Evolutionary conservation across 1,284 basidiomycete genomes (phyloP).

Genomic region (Ceratobasidium sp.): DNA sequence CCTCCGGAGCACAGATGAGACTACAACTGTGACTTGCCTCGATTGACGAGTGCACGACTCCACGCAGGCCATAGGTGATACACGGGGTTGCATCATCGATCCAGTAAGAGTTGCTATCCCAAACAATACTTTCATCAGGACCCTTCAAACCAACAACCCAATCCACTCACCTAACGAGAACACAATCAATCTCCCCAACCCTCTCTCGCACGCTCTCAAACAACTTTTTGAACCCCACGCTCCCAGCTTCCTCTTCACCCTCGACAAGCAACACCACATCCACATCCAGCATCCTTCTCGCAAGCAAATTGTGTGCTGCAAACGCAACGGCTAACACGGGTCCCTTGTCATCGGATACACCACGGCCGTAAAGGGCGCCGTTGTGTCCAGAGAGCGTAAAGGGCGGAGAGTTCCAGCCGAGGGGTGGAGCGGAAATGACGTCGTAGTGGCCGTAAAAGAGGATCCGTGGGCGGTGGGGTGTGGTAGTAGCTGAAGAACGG

Average conservation of each 20-base stretch:
- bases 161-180: constrained; percentile 74
- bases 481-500: constrained; percentile 44
- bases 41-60: constrained; percentile 87
- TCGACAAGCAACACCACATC: constrained; percentile 94
- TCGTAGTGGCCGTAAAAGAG: constrained; percentile 97
- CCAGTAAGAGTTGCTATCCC: constrained; percentile 91
- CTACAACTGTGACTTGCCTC: too few species aligned
- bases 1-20: too few species aligned
- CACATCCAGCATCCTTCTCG: constrained; percentile 77
- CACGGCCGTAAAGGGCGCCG: constrained; percentile 94
- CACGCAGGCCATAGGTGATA: constrained; percentile 93
- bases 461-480: constrained; percentile 66
- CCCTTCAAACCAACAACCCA: not conserved
- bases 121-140: not conserved
- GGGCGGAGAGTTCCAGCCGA: constrained; percentile 87
- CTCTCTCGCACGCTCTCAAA: constrained; percentile 61
- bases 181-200: constrained; percentile 87
- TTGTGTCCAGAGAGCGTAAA: constrained; percentile 86
- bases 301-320: constrained; percentile 84
- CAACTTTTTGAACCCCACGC: constrained; percentile 77
- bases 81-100: constrained; percentile 94
- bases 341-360: constrained; percentile 92
- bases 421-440: constrained; percentile 80
- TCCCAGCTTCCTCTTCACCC: constrained; percentile 96
- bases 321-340: constrained; percentile 92